Evolutionary conservation across 768 basidiomycete species (phyloP).

Genomic region (Sistotremastrum niveocremeum): DNA sequence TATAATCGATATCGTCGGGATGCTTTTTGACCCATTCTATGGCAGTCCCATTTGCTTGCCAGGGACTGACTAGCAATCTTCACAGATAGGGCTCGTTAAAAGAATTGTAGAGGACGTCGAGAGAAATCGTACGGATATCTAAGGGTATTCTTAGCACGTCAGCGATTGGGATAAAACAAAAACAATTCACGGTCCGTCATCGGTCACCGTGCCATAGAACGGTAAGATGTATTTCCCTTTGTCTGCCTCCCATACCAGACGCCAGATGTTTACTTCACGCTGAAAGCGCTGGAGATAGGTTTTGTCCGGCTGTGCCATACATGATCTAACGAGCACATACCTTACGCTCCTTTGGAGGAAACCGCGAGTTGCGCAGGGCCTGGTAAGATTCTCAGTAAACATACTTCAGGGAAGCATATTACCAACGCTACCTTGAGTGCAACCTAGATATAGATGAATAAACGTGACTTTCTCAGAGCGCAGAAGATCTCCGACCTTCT

Average conservation of each 20-base stretch:
- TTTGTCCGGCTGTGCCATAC: background rate
- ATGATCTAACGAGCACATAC: too few species aligned
- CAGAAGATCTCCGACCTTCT: constrained; percentile 46
- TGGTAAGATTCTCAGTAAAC: background rate
- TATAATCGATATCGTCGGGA: constrained; percentile 27
- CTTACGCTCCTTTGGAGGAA: too few species aligned
- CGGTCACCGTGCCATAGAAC: constrained; percentile 42
- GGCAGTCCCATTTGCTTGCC: constrained; percentile 40
- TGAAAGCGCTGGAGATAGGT: constrained; percentile 28
- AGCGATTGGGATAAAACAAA: background rate
- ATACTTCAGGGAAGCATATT: constrained; percentile 1
- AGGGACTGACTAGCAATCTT: constrained; percentile 47
- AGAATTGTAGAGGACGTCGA: background rate
- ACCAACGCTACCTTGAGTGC: constrained; percentile 32
- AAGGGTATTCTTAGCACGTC: too few species aligned
- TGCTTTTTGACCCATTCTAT: constrained; percentile 31
- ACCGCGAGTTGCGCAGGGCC: too few species aligned
- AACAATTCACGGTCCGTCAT: constrained; percentile 36
- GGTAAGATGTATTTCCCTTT: constrained; percentile 39
- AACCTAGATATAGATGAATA: constrained; percentile 36
- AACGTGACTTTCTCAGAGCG: constrained; percentile 41
- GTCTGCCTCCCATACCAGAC: constrained; percentile 37
- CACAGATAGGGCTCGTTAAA: background rate
- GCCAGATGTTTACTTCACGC: constrained; percentile 43
- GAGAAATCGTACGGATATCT: too few species aligned